Base-by-base conservation (phyloP, 768 basidiomycete genomes). In the Mycena crocata region DNA sequence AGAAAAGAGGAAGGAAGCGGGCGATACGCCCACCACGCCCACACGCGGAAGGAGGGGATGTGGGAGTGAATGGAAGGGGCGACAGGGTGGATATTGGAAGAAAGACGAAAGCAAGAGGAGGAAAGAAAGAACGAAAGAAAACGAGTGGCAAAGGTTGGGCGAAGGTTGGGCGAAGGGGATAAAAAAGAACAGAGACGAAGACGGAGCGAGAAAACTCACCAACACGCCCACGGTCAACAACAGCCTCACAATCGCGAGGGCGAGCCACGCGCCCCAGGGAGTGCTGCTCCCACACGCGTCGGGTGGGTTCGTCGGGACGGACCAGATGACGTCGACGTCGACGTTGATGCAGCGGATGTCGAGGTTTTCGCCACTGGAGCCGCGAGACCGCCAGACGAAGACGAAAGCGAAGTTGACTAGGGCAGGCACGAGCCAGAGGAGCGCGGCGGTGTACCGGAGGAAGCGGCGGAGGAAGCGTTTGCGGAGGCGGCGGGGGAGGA, bases 261-360 rank as follows among this genome's bases (percentile, higher is more conserved):
- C 45, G 7, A 46, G 24, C 45, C n/a, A n/a, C n/a, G n/a, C n/a
- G n/a, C n/a, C n/a, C n/a, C n/a, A n/a, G n/a, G 45, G 6, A 14
- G 40, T 40, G 15, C 40, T 17, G 45, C 45, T 28, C 26, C 24
- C 12, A 5, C 45, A 46, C 45, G 24, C 24, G 24, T n/a, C n/a
- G n/a, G n/a, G n/a, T n/a, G n/a, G n/a, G n/a, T n/a, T n/a, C n/a
- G n/a, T n/a, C n/a, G n/a, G n/a, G n/a, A 81, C 79, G 6, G 86
- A 84, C 92, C 92, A 93, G 13, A 89, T 78, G 45, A 89, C 80
- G 72, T 93, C 92, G 45, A 92, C 79, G 67, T 91, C 89, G 78
- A 90, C 81, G 48, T 78, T n/a, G n/a, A n/a, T 76, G 64, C 92
- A 93, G n/a, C 87, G 83, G 46, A 75, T 75, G 26, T 72, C 74